These are phyloP conservation scores for Taphrina flavorubra DNA, from an alignment of 1,139 yeast genomes.

Conservation along the genomic window DNA sequence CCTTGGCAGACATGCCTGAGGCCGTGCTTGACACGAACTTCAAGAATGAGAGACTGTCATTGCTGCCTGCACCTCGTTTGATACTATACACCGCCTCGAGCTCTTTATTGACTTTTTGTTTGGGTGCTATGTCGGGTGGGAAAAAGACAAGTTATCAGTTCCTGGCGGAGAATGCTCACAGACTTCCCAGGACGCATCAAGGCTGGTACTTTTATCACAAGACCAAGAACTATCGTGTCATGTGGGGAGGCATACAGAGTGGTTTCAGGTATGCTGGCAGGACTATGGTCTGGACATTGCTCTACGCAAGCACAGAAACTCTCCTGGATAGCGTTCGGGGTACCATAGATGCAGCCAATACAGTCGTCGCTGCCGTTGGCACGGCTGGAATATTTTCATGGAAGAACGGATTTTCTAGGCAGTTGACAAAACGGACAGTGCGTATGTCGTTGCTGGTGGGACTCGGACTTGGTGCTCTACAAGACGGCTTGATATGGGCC, in stretches of 20 bases:
- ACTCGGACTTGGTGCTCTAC: constrained; percentile 21
- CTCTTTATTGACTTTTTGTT: constrained; percentile 51
- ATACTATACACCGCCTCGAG: constrained; percentile 19
- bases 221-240: constrained; percentile 70
- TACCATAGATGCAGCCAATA: constrained; percentile 30
- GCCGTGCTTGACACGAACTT: constrained; percentile 2
- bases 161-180: constrained; percentile 80
- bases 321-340: constrained; percentile 30
- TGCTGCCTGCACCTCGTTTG: constrained; percentile 39
- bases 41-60: constrained; percentile 32
- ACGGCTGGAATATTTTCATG: constrained; percentile 24
- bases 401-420: constrained; percentile 24
- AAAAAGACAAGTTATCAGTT: constrained; percentile 64
- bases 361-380: constrained; percentile 22
- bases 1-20: constrained; percentile 1
- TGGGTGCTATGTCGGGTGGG: constrained; percentile 69
- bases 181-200: constrained; percentile 76
- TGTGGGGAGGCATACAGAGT: constrained; percentile 32
- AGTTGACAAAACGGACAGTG: constrained; percentile 30
- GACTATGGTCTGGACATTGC: constrained; percentile 27
- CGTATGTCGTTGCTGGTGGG: constrained; percentile 31
- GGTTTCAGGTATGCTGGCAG: constrained; percentile 36
- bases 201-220: constrained; percentile 92
- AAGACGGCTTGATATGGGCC: constrained; percentile 21
- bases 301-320: constrained; percentile 29